Conservation (phyloP, 768 basidiomycete genomes). For the Scleroderma bovista region DNA sequence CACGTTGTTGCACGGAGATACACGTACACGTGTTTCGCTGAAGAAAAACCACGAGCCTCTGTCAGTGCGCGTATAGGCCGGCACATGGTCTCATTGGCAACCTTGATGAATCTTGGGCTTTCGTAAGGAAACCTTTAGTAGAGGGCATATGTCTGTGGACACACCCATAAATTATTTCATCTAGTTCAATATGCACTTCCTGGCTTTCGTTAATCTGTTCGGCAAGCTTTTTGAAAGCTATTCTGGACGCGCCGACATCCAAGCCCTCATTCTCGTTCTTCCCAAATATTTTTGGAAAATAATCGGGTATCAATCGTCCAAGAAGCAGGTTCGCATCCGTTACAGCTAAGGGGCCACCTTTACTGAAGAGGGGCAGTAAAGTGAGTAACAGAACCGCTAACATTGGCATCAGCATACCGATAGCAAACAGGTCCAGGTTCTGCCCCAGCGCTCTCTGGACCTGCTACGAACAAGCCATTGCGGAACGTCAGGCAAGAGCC, state of each 20-base stretch:
- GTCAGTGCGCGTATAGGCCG: constrained; percentile 88
- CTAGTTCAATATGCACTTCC: constrained; percentile 55
- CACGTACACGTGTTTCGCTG: constrained; percentile 61
- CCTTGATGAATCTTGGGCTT: constrained; percentile 77
- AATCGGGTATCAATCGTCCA: constrained; percentile 82
- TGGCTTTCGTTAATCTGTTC: constrained; percentile 64
- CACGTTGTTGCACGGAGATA: neutral
- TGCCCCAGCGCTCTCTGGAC: constrained; percentile 90
- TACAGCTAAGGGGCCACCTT: constrained; percentile 86
- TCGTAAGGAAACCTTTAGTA: neutral
- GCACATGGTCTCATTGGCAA: constrained; percentile 96
- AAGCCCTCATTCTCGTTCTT: constrained; percentile 81
- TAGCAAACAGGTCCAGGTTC: constrained; percentile 93
- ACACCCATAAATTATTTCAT: constrained; percentile 88
- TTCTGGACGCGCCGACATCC: constrained; percentile 64
- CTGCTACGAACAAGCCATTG: constrained; percentile 86
- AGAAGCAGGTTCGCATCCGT: constrained; percentile 92
- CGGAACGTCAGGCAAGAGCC: constrained; percentile 85
- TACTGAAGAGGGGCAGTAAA: constrained; percentile 37
- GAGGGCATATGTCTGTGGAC: constrained; percentile 12
- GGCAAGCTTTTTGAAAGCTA: constrained; percentile 63
- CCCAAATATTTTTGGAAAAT: constrained; percentile 95
- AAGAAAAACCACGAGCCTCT: constrained; percentile 83
- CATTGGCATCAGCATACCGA: constrained; percentile 41
- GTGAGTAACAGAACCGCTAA: too few relatives aligned